These are phyloP conservation scores for Inga laurina DNA, from an alignment of 306 rosid species.

Conservation along the genomic window DNA sequence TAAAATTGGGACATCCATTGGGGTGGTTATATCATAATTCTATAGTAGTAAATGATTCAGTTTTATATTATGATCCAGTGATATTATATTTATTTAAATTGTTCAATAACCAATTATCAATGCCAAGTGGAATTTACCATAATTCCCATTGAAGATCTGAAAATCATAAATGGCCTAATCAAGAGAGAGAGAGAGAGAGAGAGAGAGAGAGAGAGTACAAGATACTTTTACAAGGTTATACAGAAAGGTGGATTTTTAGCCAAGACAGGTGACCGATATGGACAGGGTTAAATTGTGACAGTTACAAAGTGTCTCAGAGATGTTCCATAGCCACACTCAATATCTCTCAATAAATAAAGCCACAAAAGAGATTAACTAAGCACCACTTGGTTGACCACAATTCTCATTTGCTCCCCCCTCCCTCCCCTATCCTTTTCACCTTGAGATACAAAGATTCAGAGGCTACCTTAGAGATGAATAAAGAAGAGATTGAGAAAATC, in stretches of 20 bases:
- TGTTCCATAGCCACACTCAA: constrained; percentile 9
- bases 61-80: too few species aligned
- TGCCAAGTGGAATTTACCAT: neutral
- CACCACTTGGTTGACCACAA: constrained; percentile 25
- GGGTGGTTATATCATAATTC: too few species aligned
- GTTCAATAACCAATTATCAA: neutral
- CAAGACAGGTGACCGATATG: constrained; percentile 24
- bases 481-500: constrained; percentile 94
- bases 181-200: neutral
- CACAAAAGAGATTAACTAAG: constrained; percentile 36
- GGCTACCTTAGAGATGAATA: constrained; percentile 59
- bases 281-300: constrained; percentile 23
- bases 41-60: too few species aligned
- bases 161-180: neutral
- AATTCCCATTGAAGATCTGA: neutral
- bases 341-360: constrained; percentile 48
- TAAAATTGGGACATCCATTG: too few species aligned
- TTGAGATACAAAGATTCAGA: constrained; percentile 45
- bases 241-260: constrained; percentile 19
- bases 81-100: too few species aligned
- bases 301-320: constrained; percentile 16
- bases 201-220: neutral
- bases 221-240: neutral
- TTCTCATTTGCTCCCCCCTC: neutral
- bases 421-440: constrained; percentile 26